These are phyloP conservation scores for Pseudocercospora eumusae DNA, from an alignment of 2,329 filamentous ascomycete genomes.

Conservation along the genomic window DNA sequence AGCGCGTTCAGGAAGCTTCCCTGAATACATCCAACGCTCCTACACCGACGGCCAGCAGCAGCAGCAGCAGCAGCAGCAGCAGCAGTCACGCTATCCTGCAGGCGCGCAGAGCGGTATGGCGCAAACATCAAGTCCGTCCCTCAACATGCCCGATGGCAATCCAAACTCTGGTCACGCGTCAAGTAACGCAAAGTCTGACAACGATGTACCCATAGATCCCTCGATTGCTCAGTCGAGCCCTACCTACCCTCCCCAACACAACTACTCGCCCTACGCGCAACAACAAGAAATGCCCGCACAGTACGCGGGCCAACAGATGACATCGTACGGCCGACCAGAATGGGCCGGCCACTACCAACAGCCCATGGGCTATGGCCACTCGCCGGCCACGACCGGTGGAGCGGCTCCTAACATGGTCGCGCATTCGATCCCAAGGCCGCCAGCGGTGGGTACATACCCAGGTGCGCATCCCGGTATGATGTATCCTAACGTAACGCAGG, in stretches of 20 bases:
- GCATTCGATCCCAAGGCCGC: constrained; percentile 59
- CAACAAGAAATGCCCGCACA: constrained; percentile 80
- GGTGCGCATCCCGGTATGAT: constrained; percentile 29
- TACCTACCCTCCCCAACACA: constrained; percentile 75
- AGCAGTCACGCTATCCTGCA: constrained; percentile 72
- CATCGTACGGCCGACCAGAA: constrained; percentile 69
- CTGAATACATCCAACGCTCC: constrained; percentile 79
- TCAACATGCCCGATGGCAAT: constrained; percentile 78
- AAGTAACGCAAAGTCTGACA: constrained; percentile 82
- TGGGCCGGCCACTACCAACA: constrained; percentile 66
- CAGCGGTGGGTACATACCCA: constrained; percentile 56
- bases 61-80: too few species aligned
- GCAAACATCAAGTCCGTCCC: constrained; percentile 98
- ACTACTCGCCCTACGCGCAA: constrained; percentile 84
- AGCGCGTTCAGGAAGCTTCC: constrained; percentile 80
- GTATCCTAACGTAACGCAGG: constrained; percentile 43
- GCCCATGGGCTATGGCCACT: constrained; percentile 49
- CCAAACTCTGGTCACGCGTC: constrained; percentile 63
- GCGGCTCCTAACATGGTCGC: constrained; percentile 59
- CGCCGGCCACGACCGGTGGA: constrained; percentile 60
- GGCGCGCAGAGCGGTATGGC: constrained; percentile 83
- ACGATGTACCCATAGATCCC: constrained; percentile 97
- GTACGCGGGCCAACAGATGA: constrained; percentile 64
- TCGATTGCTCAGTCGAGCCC: constrained; percentile 93
- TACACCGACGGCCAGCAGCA: constrained; percentile 72